Conservation (phyloP, 2,329 filamentous ascomycete species). For the Hypoxylon sp. region DNA sequence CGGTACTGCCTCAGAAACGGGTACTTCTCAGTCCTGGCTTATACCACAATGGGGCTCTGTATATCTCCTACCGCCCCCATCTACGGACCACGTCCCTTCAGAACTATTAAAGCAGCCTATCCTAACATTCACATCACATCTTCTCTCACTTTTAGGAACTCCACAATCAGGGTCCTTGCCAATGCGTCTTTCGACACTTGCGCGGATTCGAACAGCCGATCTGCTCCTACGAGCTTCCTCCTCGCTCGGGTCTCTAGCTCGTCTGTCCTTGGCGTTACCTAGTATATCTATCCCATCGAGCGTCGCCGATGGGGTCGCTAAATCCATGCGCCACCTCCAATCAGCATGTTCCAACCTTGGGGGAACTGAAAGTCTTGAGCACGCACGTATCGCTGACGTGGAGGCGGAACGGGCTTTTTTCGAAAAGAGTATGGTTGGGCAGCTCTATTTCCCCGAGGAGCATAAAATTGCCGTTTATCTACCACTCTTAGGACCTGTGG, state of each 20-base stretch:
- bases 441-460: constrained; percentile 98
- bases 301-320: constrained; percentile 87
- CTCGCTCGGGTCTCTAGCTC: constrained; percentile 91
- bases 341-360: constrained; percentile 81
- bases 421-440: constrained; percentile 98
- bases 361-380: constrained; percentile 76
- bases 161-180: constrained; percentile 87
- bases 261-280: constrained; percentile 84
- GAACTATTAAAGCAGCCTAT: constrained; percentile 83
- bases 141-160: constrained; percentile 88
- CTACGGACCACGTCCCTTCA: constrained; percentile 69
- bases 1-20: constrained; percentile 60
- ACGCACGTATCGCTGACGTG: constrained; percentile 86
- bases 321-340: constrained; percentile 83
- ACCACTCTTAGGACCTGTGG: constrained; percentile 89
- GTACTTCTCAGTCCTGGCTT: constrained; percentile 80
- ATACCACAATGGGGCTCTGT: constrained; percentile 94
- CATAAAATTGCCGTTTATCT: constrained; percentile 98
- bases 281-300: constrained; percentile 92
- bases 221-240: constrained; percentile 91
- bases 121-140: constrained; percentile 90
- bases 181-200: constrained; percentile 85
- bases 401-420: constrained; percentile 97
- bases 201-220: constrained; percentile 87
- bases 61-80: constrained; percentile 68